Conservation (phyloP, 768 basidiomycete species). For the Cyathus striatus region DNA sequence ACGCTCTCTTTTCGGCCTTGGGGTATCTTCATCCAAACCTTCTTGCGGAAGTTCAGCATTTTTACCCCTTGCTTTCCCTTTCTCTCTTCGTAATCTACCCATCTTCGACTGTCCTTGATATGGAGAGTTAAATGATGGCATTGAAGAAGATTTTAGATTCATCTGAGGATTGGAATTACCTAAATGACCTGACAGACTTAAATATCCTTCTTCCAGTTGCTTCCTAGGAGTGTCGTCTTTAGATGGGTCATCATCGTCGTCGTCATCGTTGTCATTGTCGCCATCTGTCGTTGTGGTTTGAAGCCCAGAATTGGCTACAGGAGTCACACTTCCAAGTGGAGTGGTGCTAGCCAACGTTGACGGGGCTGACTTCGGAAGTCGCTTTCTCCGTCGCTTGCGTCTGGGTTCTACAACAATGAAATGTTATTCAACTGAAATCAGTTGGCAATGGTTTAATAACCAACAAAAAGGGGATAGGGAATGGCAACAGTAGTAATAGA, state of each 20-base stretch:
- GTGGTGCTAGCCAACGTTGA: not conserved
- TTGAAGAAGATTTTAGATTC: not conserved
- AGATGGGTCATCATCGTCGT: not conserved
- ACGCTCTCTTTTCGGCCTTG: constrained; percentile 27
- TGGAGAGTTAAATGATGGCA: no score
- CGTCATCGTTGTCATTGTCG: constrained; percentile 10
- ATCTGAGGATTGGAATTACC: no score
- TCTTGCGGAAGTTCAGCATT: constrained; percentile 5
- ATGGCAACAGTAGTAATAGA: constrained; percentile 37
- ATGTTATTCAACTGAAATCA: constrained; percentile 13
- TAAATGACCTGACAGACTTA: no score
- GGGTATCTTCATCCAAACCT: constrained; percentile 5
- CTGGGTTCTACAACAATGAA: constrained; percentile 31
- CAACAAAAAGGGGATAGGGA: not conserved
- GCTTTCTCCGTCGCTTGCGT: constrained; percentile 6
- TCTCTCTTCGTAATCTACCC: no score
- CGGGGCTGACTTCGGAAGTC: not conserved
- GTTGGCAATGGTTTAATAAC: constrained; percentile 16
- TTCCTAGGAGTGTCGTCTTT: no score
- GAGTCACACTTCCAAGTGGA: not conserved
- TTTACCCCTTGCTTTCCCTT: constrained; percentile 1
- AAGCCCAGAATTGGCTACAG: not conserved
- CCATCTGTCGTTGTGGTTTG: not conserved
- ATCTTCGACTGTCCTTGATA: constrained; percentile 8
- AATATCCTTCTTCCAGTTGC: no score